phyloP scores from a whole-genome alignment of 2,329 filamentous ascomycete genomes.

The Epichloe sp. region DNA sequence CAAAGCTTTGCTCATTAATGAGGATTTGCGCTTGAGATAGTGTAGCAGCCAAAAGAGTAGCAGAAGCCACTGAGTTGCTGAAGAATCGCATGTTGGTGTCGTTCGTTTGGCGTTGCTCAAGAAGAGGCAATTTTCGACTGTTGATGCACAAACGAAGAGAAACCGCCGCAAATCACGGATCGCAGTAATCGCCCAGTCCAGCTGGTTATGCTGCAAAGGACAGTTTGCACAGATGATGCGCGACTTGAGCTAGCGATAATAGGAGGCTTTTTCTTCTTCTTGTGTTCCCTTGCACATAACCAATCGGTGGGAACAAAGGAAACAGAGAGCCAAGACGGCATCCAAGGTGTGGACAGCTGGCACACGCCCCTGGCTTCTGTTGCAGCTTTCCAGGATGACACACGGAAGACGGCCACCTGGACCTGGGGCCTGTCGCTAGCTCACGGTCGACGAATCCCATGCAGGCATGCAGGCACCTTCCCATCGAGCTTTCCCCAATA shows the following conservation, averaged over 20 bases:
- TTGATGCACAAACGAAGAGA: background rate
- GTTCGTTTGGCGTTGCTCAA: background rate
- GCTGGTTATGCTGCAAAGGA: constrained; percentile 1
- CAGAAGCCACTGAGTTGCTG: constrained; percentile 18
- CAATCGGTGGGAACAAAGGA: background rate
- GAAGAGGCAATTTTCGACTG: background rate
- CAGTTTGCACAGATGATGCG: background rate
- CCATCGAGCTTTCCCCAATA: background rate
- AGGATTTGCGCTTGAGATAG: constrained; percentile 51
- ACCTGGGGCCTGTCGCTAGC: background rate
- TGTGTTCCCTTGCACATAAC: background rate
- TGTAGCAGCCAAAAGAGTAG: constrained; percentile 30
- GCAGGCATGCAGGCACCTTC: background rate
- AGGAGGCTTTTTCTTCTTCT: background rate
- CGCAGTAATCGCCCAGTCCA: background rate
- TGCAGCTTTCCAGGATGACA: background rate
- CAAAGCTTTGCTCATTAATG: constrained; percentile 66
- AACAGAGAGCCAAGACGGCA: background rate
- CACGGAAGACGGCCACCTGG: background rate
- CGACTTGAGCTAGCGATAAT: background rate
- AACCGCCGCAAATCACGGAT: background rate
- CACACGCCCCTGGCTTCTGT: background rate
- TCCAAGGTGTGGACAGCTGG: background rate
- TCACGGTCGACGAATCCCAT: background rate
- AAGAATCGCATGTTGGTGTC: constrained; percentile 3